Evolutionary conservation across 164 flowering plant genomes (phyloP), one percentile per base, ranked within the genome.

Genomic region (Akebia trifoliata): DNA sequence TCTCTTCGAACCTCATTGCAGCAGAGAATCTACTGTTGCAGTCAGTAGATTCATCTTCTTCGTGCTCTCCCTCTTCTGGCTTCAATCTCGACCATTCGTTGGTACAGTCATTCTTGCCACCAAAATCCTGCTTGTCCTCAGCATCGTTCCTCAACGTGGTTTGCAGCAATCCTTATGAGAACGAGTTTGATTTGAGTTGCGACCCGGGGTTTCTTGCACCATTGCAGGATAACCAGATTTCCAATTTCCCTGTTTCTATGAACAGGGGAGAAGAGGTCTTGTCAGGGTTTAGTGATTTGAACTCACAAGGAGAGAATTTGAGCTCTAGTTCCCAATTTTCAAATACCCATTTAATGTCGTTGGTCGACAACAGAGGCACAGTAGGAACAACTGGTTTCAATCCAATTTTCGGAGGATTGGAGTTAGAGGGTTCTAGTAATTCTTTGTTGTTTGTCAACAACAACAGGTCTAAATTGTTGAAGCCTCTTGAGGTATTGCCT

Each of bases 1-100:
- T 74, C 67, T 56, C 81, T 5, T 58, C 84, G 2, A 74, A 70
- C 56, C 74, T 78, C 11, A 62, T 64, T 36, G 75, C 55, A 51
- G 61, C 74, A 8, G 79, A 79, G 0, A 72, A 56, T 54, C 26
- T 79, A 6, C 20, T 83, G n/a, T n/a, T n/a, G 24, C 76, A 79
- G 10, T 50, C 74, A 17, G 77, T 77, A 15, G 91, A 82, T 51
- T 81, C 87, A 3, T 77, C 90, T 2, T 72, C 86, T 18, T 82
- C 90, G 0, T 81, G 85, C 47, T 84, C 95, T 1, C 84, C 81
- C 0, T 61, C 82, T 2, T 74, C 84, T 22, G 77, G 72, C 35
- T 81, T 86, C 72, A 74, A 63, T 53, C 70, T 86, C 18, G 85
- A 83, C 72, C 81, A 78, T 2, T n/a, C n/a, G n/a, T n/a, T n/a